Evolutionary conservation across 2,329 filamentous ascomycete species (phyloP).

Genomic region (Fusarium aywerte): DNA sequence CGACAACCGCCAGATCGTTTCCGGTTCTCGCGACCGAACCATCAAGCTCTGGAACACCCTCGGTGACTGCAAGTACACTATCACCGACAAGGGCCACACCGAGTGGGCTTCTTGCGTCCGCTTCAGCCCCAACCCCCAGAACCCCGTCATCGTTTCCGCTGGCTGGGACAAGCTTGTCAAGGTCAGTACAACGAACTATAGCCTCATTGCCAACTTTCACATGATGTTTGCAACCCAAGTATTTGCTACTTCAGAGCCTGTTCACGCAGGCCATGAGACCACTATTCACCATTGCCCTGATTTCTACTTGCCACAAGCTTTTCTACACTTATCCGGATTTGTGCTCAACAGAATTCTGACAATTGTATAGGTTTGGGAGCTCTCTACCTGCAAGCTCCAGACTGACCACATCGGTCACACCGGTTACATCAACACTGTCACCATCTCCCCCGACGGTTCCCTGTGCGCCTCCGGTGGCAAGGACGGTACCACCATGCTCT

Average conservation of each 20-base stretch:
- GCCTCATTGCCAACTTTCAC: constrained; percentile 47
- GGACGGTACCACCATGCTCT: constrained; percentile 99
- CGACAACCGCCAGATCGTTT: constrained; percentile 99
- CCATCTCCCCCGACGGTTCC: constrained; percentile 98
- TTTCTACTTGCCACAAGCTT: constrained; percentile 49
- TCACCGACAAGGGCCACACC: constrained; percentile 99
- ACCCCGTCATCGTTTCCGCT: constrained; percentile 98
- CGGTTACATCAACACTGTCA: constrained; percentile 99
- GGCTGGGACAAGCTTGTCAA: constrained; percentile 99
- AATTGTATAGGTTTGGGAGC: constrained; percentile 88
- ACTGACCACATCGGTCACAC: constrained; percentile 99
- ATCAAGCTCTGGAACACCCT: constrained; percentile 99
- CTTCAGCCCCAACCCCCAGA: constrained; percentile 99
- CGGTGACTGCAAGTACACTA: constrained; percentile 99
- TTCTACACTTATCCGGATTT: constrained; percentile 3
- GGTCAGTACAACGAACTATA: constrained; percentile 69
- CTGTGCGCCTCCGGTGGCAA: constrained; percentile 99
- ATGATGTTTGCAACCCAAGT: constrained; percentile 97
- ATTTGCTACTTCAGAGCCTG: constrained; percentile 99
- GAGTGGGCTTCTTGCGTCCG: constrained; percentile 99
- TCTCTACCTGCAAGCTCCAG: constrained; percentile 98
- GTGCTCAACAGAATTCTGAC: constrained; percentile 25
- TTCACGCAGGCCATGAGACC: constrained; percentile 89
- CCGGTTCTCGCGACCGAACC: constrained; percentile 95
- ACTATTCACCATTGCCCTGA: constrained; percentile 89